phyloP scores from a whole-genome alignment of 305 asterid species.

The Euphrasia arctica region DNA sequence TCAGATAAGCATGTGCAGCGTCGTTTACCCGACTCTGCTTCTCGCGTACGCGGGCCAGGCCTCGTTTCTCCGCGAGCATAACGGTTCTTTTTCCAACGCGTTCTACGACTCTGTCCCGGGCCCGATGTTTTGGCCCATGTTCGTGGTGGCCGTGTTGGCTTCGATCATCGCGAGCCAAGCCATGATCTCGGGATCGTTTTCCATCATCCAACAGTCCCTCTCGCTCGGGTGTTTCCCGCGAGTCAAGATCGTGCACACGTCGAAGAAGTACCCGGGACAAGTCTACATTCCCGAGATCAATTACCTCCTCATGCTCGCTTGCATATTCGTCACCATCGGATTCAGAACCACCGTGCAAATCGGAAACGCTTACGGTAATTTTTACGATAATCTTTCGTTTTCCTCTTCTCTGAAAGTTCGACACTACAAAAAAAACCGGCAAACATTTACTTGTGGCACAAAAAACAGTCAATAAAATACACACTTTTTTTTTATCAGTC shows the following conservation, averaged over 20 bases:
- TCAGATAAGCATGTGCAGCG: constrained; percentile 52
- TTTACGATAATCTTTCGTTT: background rate
- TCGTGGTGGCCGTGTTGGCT: constrained; percentile 59
- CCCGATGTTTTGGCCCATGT: constrained; percentile 68
- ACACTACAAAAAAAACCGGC: too few species aligned
- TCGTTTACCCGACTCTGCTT: constrained; percentile 47
- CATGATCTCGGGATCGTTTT: constrained; percentile 61
- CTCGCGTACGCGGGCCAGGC: constrained; percentile 59
- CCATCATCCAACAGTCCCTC: constrained; percentile 68
- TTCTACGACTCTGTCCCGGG: constrained; percentile 64
- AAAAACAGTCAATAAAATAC: too few species aligned
- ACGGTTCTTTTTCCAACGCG: constrained; percentile 27
- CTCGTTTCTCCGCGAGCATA: constrained; percentile 41
- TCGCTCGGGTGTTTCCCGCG: constrained; percentile 78
- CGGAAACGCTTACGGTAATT: constrained; percentile 78
- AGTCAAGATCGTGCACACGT: constrained; percentile 61
- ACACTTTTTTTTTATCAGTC: too few species aligned
- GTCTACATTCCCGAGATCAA: constrained; percentile 68
- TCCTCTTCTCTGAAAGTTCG: too few species aligned
- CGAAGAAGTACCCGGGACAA: constrained; percentile 55
- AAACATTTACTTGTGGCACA: too few species aligned
- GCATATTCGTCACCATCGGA: constrained; percentile 51
- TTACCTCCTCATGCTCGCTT: constrained; percentile 65
- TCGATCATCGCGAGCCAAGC: constrained; percentile 75
- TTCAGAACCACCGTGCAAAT: constrained; percentile 41